Evolutionary conservation across 225 moss, liverwort and hornwort genomes (phyloP), one percentile per base, ranked within the genome.

Genomic region (Sphagnum tenellum): DNA sequence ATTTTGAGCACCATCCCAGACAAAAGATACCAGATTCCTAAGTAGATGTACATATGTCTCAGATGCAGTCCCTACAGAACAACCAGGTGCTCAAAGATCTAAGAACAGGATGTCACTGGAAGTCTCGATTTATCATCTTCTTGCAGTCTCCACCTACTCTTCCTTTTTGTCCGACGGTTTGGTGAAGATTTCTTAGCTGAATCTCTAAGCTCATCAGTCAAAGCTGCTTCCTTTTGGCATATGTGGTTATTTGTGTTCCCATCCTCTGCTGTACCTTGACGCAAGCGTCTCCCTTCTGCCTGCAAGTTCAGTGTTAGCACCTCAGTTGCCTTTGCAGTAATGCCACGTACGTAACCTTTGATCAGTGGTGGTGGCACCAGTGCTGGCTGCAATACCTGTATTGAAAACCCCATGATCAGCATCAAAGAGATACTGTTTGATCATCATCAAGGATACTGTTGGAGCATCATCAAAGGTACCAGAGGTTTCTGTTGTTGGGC

Each of bases 291-390:
- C 12, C 89, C 92, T 67, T 98, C 96, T 7, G 62, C 77, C 73
- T 92, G 96, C 47, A 98, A 75, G 79, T 98, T 92, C 61, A 82
- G 75, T 51, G 92, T 66, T 78, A 98, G 76, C 60, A 72, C 87
- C 29, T 83, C 77, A 0, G 85, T 89, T 5, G 88, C 74, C 72
- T 9, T 88, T 57, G 79, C 71, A 55, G 92, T 92, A 67, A 98
- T 92, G 59, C 87, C 85, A 7, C 92, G 79, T 2, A 98, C 82
- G 10, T 98, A 98, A 66, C 85, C 66, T 13, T 60, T 67, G 61
- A 98, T 79, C 47, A 88, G 89, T 6, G 95, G 88, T 2, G 95
- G 95, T 0, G 96, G 96, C 62, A 89, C 66, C 12, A 92, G 72
- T 55, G 89, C 87, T 8, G 92, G 83, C 68, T 90, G 90, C 76